Base-by-base conservation (phyloP, 768 basidiomycete species). In the Lentinula boryana region DNA sequence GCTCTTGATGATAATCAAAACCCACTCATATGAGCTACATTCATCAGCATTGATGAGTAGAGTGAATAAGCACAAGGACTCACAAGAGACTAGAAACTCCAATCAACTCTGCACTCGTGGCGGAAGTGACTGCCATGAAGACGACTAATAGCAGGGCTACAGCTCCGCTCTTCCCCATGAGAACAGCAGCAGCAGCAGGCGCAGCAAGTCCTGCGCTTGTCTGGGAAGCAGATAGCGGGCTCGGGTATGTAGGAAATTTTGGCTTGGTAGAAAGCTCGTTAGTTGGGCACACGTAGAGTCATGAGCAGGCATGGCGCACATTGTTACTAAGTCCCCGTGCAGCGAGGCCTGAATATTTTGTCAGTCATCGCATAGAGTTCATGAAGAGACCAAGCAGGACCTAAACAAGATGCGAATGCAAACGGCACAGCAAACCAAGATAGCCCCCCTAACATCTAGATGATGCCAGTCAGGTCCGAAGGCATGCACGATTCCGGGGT, bases 341-440 rank as follows among this genome's bases (percentile, higher is more conserved):
- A 53, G 77, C 70, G n/a, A 81, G 66, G 21, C 46, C 46, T 48
- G n/a, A 23, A 9, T 48, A 2, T 9, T 48, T 18, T 7, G 9
- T 48, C 18, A 48, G 8, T 48, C 2, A 9, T 12, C 0, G n/a
- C n/a, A 16, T 18, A 44, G 13, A 44, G 7, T 18, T 3, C 3
- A 23, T 21, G 21, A 8, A 48, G 21, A 48, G 21, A 48, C 46
- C 9, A 9, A 48, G 46, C 21, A 23, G 46, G n/a, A 48, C 80
- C 80, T 56, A 81, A 71, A 48, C 76, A 76, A 4, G 79, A 79
- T 7, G 75, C 80, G 61, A 82, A 80, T 0, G 75, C 78, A 66
- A 80, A 82, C 12, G 81, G 81, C n/a, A 81, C 77, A 4, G 79
- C 77, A 56, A 82, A 80, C 84, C 83, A 84, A 1, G 83, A 82